Conservation (phyloP, 2,329 filamentous ascomycete species). For the Truncatella angustata region DNA sequence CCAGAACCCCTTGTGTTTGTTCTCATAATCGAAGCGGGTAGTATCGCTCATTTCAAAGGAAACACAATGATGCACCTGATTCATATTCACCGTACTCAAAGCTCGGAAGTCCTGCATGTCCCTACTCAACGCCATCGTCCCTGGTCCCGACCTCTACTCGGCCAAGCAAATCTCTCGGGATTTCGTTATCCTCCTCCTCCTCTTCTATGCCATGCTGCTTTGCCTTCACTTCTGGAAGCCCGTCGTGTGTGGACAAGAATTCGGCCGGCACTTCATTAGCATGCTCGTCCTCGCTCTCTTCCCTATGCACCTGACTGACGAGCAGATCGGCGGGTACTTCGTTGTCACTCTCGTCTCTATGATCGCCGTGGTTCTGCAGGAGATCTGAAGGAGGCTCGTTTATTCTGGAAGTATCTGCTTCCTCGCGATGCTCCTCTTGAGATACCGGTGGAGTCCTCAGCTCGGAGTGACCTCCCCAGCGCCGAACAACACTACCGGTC, state of each 20-base stretch:
- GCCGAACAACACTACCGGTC: slow-evolving; percentile 31
- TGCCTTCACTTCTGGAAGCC: slow-evolving; percentile 13
- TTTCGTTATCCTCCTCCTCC: slow-evolving; percentile 17
- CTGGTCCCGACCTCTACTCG: background rate
- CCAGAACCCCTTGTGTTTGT: no score
- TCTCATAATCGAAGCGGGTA: no score
- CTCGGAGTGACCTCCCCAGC: slow-evolving; percentile 21
- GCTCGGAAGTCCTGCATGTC: no score
- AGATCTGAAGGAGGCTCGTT: slow-evolving; percentile 26
- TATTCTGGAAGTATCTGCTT: slow-evolving; percentile 15
- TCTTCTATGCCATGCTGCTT: slow-evolving; percentile 9
- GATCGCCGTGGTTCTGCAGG: slow-evolving; percentile 30
- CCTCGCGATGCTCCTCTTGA: background rate
- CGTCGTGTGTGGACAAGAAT: slow-evolving; percentile 46
- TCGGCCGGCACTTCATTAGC: slow-evolving; percentile 45
- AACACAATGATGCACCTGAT: no score
- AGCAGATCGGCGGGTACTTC: slow-evolving; percentile 21
- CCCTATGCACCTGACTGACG: slow-evolving; percentile 15
- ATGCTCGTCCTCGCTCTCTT: slow-evolving; percentile 17
- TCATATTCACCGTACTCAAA: no score
- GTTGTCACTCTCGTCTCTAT: slow-evolving; percentile 27
- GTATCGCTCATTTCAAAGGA: no score
- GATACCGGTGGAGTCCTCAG: background rate
- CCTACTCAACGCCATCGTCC: background rate
- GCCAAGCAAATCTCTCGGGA: slow-evolving; percentile 18